A percentile compares a stretch with the other conserved stretches of the same genome.
Conservation (phyloP, 768 basidiomycete genomes). For the Tylopilus plumbeoviolaceoides region DNA sequence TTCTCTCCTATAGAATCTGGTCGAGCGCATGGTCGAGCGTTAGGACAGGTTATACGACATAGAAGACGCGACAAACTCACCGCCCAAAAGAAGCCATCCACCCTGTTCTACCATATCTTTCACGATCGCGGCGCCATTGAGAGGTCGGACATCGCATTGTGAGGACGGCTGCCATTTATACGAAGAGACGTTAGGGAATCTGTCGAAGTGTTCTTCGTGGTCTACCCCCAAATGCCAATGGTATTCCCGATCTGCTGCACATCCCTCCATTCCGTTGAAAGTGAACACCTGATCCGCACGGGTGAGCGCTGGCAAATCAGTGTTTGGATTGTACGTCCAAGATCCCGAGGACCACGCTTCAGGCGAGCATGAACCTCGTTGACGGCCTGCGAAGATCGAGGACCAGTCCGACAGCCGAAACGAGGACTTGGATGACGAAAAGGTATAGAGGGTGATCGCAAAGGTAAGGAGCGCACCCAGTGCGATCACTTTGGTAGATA, state of each 20-base stretch:
- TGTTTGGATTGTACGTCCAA: constrained; percentile 41
- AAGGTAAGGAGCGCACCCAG: constrained; percentile 27
- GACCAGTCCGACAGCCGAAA: constrained; percentile 19
- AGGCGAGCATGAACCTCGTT: constrained; percentile 32
- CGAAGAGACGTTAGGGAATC: constrained; percentile 50
- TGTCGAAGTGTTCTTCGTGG: constrained; percentile 41
- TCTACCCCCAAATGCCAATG: constrained; percentile 62
- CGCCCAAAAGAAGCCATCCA: constrained; percentile 66
- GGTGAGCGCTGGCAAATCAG: constrained; percentile 34
- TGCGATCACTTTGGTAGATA: constrained; percentile 21
- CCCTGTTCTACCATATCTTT: constrained; percentile 61
- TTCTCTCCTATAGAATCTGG: constrained; percentile 67
- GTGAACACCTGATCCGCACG: constrained; percentile 40
- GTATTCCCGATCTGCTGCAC: constrained; percentile 59
- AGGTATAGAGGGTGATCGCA: constrained; percentile 27
- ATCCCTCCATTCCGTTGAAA: constrained; percentile 58
- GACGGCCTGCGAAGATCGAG: constrained; percentile 25
- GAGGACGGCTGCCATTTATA: constrained; percentile 52
- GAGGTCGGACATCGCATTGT: constrained; percentile 39
- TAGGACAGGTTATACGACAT: background rate
- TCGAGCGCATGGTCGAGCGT: background rate
- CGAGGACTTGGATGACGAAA: constrained; percentile 20
- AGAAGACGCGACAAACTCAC: constrained; percentile 32
- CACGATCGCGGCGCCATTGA: constrained; percentile 43
- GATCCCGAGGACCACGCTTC: constrained; percentile 33